These are phyloP conservation scores for Fusarium drepaniforme DNA, from an alignment of 2,329 filamentous ascomycete species.

Conservation along the genomic window DNA sequence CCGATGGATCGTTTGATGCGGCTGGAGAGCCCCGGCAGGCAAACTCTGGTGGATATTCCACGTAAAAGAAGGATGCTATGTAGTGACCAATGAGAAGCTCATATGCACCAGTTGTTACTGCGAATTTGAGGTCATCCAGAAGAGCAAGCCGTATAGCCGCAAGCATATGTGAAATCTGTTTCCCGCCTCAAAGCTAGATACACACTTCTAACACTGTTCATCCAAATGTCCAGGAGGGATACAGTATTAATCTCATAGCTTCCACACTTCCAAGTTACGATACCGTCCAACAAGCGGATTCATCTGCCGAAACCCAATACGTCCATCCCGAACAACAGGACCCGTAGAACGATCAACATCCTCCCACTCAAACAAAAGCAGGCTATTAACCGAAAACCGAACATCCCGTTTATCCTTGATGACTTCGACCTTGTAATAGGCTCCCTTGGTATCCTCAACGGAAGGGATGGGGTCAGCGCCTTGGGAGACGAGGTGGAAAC, in stretches of 20 bases:
- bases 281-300: constrained; percentile 37
- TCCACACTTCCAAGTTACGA: constrained; percentile 40
- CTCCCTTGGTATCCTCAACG: constrained; percentile 33
- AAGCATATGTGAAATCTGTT: neutral
- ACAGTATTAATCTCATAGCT: constrained; percentile 9
- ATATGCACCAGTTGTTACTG: neutral
- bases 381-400: constrained; percentile 27
- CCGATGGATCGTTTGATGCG: constrained; percentile 80
- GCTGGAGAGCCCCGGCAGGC: constrained; percentile 85
- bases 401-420: constrained; percentile 37
- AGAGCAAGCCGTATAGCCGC: neutral
- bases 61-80: neutral
- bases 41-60: constrained; percentile 75
- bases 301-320: constrained; percentile 40
- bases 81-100: neutral
- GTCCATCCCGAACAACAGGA: constrained; percentile 31
- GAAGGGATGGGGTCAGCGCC: constrained; percentile 39
- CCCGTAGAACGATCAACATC: constrained; percentile 34
- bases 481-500: constrained; percentile 39
- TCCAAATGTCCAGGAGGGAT: neutral
- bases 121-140: neutral
- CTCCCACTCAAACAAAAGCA: constrained; percentile 36
- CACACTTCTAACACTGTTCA: neutral
- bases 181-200: neutral
- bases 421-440: constrained; percentile 39